Evolutionary conservation across 1,139 yeast species (phyloP).

Genomic region (Pichia sp.): DNA sequence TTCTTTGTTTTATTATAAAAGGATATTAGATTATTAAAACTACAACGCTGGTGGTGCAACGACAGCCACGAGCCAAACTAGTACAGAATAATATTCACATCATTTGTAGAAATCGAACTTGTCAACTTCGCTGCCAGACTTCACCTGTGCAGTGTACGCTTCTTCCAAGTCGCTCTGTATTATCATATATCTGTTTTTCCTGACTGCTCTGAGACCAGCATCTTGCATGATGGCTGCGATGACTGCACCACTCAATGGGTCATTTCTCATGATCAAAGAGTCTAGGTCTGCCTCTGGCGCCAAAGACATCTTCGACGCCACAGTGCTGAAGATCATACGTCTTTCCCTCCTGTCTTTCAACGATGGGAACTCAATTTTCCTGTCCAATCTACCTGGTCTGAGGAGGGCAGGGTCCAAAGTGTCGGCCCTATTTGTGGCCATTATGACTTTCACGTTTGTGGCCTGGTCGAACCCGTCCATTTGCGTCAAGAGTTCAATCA

Average conservation of each 20-base stretch:
- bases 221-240: conserved; percentile 99
- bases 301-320: conserved; percentile 95
- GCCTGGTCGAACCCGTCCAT: conserved; percentile 99
- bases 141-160: conserved; percentile 95
- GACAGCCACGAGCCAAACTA: background rate
- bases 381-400: conserved; percentile 97
- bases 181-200: conserved; percentile 95
- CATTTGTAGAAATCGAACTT: conserved; percentile 96
- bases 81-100: conserved; percentile 1
- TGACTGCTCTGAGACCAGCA: conserved; percentile 97
- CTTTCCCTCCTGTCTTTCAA: conserved; percentile 96
- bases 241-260: conserved; percentile 94
- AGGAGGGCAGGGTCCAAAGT: conserved; percentile 95
- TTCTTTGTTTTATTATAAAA: background rate
- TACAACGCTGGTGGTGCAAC: background rate
- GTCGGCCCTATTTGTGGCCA: conserved; percentile 99
- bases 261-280: conserved; percentile 90
- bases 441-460: conserved; percentile 92
- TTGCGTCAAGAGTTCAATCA: conserved; percentile 92
- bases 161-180: conserved; percentile 94
- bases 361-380: conserved; percentile 96
- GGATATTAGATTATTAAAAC: background rate
- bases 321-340: conserved; percentile 89
- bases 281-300: conserved; percentile 98
- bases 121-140: conserved; percentile 91